These are phyloP conservation scores for Theileria equi DNA, from an alignment of 169 alveolate species.

Conservation along the genomic window DNA sequence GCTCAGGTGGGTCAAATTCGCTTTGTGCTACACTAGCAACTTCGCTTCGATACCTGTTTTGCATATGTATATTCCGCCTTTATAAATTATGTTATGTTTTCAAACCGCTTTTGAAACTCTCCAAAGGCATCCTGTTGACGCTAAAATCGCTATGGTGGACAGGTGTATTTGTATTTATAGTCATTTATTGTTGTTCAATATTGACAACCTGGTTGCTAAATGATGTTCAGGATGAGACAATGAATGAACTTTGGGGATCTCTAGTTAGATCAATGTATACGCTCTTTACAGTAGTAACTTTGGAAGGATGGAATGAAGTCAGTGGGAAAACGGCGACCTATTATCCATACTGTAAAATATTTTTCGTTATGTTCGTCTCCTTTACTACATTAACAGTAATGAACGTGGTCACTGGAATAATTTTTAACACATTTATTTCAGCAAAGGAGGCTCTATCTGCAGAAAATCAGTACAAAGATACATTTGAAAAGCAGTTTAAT, in stretches of 20 bases:
- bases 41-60: not conserved
- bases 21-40: not conserved
- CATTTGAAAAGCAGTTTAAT: slow-evolving; percentile 1
- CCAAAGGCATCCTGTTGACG: slow-evolving; percentile 41
- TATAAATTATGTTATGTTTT: slow-evolving; percentile 37
- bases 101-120: slow-evolving; percentile 6
- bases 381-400: slow-evolving; percentile 68
- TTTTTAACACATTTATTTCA: slow-evolving; percentile 37
- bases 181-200: slow-evolving; percentile 39
- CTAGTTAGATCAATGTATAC: slow-evolving; percentile 67
- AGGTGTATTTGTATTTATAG: slow-evolving; percentile 36
- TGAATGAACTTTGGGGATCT: slow-evolving; percentile 68
- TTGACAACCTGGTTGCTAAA: slow-evolving; percentile 49
- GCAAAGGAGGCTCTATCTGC: slow-evolving; percentile 23
- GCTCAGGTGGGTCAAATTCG: not conserved
- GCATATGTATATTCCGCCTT: slow-evolving; percentile 11
- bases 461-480: slow-evolving; percentile 11
- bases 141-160: slow-evolving; percentile 47
- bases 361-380: slow-evolving; percentile 66
- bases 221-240: slow-evolving; percentile 59
- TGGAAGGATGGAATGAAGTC: slow-evolving; percentile 75
- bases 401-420: slow-evolving; percentile 71
- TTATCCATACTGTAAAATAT: slow-evolving; percentile 61
- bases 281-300: slow-evolving; percentile 67
- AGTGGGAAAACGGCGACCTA: slow-evolving; percentile 62